Evolutionary conservation across 768 basidiomycete species (phyloP).

Genomic region (Dioszegia crocea): DNA sequence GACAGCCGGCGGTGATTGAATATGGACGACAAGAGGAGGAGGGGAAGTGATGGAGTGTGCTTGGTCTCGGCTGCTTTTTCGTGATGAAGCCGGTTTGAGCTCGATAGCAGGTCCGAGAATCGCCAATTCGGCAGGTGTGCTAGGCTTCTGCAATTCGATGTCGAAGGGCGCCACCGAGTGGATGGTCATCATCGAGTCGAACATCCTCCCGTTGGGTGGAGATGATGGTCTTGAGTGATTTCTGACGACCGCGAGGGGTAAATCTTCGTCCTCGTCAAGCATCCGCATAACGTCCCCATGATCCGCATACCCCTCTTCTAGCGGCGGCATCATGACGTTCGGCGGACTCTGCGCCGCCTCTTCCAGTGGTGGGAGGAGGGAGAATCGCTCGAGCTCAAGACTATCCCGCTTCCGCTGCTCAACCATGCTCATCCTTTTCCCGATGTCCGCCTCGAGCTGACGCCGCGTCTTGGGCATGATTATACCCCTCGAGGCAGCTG

Average conservation of each 20-base stretch:
- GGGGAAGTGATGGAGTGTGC: background rate
- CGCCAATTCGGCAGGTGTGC: background rate
- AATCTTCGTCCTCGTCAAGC: conserved; percentile 1
- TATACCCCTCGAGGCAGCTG: conserved; percentile 12
- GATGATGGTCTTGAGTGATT: background rate
- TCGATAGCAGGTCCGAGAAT: conserved; percentile 4
- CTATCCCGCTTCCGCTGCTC: conserved; percentile 7
- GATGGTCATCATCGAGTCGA: background rate
- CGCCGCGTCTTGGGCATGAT: conserved; percentile 33
- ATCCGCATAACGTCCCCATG: background rate
- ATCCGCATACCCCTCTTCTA: background rate
- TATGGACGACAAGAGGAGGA: conserved; percentile 1
- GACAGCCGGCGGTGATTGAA: background rate
- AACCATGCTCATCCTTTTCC: conserved; percentile 23
- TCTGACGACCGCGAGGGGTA: background rate
- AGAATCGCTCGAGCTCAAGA: conserved; percentile 3
- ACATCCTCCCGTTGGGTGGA: background rate
- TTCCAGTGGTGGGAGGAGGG: conserved; percentile 12
- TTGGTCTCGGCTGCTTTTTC: background rate
- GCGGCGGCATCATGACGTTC: conserved; percentile 9
- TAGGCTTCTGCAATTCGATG: background rate
- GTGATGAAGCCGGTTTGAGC: background rate
- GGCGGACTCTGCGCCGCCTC: conserved; percentile 7
- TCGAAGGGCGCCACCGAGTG: conserved; percentile 2
- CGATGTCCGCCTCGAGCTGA: conserved; percentile 23